Evolutionary conservation across 176 grass and related monocot species (phyloP), one percentile per base, ranked within the genome.

Genomic region (Oryza australiensis): DNA sequence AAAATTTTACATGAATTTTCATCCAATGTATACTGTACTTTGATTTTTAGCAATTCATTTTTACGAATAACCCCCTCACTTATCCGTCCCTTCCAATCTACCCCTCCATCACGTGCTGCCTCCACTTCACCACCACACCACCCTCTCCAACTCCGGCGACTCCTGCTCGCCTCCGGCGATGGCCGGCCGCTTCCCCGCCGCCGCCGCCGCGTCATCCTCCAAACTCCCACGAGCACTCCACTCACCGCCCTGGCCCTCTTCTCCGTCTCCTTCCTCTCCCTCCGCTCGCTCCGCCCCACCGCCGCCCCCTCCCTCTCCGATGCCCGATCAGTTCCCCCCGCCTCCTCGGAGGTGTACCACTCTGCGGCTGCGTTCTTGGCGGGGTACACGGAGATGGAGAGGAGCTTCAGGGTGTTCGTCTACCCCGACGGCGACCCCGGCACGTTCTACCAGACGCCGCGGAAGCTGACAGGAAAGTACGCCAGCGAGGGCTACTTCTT

Each of bases 401-500:
- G 26, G 20, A 73, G 80, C n/a, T 87, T 82, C 30, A 87, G 70
- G 70, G 78, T 87, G 27, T 87, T 67, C 29, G 76, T 82, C 73
- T 87, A 87, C 68, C 78, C 18, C 1, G 48, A 75, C 16, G 49
- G 73, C 48, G 49, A 76, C 27, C 73, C 30, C 12, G 53, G 18
- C 3, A 76, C 51, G 9, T 75, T 33, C 88, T 98, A 95, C 82
- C 95, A 95, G 84, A 98, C 92, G 20, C 92, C 90, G 40, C 86
- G 95, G 78, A 98, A 98, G 88, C 91, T 95, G 30, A 98, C 87
- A 0, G 96, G 96, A 40, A 99, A 99, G 93, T 99, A 99, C 85
- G 76, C 90, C 20, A 95, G 96, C 20, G 96, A 99, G 89, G 96
- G 91, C 2, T 95, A 95, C 85, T 99, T 99, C 87, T 94, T 99